These are phyloP conservation scores for Vigna mungo DNA, from an alignment of 306 rosid genomes.

Conservation along the genomic window DNA sequence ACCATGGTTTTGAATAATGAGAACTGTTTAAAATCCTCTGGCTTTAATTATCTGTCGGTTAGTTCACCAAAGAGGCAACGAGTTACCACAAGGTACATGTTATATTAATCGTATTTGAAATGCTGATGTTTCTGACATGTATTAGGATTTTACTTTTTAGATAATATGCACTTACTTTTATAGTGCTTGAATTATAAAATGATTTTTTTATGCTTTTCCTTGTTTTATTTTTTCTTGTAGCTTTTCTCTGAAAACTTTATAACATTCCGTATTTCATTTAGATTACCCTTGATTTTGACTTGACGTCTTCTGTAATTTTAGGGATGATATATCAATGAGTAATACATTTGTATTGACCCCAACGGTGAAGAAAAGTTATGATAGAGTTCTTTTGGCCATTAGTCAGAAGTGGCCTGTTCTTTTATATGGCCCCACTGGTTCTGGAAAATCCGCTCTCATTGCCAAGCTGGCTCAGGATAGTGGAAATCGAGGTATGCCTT, in stretches of 20 bases:
- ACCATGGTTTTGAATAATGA: conserved; percentile 47
- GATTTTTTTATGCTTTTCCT: conserved; percentile 20
- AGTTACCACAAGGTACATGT: conserved; percentile 53
- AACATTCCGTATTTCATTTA: conserved; percentile 32
- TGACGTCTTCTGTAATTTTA: conserved; percentile 47
- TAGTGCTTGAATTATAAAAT: not conserved
- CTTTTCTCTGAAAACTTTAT: conserved; percentile 5
- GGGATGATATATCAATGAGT: conserved; percentile 54
- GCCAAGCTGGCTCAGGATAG: conserved; percentile 71
- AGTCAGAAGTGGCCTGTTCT: conserved; percentile 93
- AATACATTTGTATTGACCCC: conserved; percentile 69
- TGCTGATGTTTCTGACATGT: not conserved
- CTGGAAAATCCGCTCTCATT: conserved; percentile 90
- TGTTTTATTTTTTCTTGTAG: conserved; percentile 5
- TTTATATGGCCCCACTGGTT: conserved; percentile 81
- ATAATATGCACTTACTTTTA: conserved; percentile 1
- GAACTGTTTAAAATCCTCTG: conserved; percentile 56
- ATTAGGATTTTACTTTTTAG: conserved; percentile 8
- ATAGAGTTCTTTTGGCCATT: conserved; percentile 72
- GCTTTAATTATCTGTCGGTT: conserved; percentile 40
- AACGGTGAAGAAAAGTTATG: conserved; percentile 66
- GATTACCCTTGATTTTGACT: conserved; percentile 31
- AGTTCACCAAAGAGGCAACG: conserved; percentile 57
- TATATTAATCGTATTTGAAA: conserved; percentile 27
- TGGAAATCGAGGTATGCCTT: conserved; percentile 54